A percentile compares a stretch with the other conserved stretches of the same genome.
phyloP scores from a whole-genome alignment of 345 rosid genomes.

The Salix brachista region DNA sequence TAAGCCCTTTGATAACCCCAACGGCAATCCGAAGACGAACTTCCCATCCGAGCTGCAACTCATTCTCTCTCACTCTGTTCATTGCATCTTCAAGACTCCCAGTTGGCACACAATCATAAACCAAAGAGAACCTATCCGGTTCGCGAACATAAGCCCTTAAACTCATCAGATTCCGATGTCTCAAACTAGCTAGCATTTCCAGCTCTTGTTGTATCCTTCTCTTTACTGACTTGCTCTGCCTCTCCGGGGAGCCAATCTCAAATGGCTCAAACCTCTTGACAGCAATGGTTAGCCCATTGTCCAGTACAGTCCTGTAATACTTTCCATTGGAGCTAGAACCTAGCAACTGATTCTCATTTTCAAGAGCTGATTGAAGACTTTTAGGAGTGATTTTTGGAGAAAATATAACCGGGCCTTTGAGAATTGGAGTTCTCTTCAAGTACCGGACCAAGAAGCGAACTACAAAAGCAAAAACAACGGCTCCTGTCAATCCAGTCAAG shows the following conservation, averaged over 20 bases:
- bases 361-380: constrained; percentile 68
- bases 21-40: constrained; percentile 78
- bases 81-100: constrained; percentile 87
- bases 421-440: constrained; percentile 75
- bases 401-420: constrained; percentile 88
- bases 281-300: constrained; percentile 68
- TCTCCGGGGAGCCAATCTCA: constrained; percentile 48
- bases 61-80: constrained; percentile 58
- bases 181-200: constrained; percentile 73
- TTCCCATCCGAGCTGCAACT: constrained; percentile 78
- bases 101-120: constrained; percentile 72
- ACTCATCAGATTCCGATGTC: constrained; percentile 83
- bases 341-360: constrained; percentile 55
- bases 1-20: constrained; percentile 85
- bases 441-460: constrained; percentile 49
- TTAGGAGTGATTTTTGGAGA: constrained; percentile 70
- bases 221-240: constrained; percentile 56
- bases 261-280: constrained; percentile 67
- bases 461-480: constrained; percentile 51
- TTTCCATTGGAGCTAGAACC: constrained; percentile 75
- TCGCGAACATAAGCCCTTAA: constrained; percentile 80
- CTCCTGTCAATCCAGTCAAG: constrained; percentile 53
- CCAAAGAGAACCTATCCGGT: constrained; percentile 60
- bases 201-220: constrained; percentile 74
- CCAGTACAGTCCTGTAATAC: constrained; percentile 69